Base-by-base conservation (phyloP, 164 flowering plant genomes). In the Tinospora cordifolia region DNA sequence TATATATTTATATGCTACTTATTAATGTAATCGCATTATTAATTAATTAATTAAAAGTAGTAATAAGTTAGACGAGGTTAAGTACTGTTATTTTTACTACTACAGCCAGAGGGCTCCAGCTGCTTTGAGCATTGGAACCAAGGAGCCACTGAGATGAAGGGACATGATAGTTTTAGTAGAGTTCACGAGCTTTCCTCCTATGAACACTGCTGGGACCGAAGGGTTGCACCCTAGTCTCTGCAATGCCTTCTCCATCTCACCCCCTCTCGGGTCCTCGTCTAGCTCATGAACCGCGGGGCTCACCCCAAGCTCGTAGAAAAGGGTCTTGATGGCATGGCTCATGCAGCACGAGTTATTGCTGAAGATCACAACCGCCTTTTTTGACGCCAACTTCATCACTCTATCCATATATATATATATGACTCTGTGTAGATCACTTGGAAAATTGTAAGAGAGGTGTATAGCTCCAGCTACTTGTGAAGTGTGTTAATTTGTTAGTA, bases 271-370 rank as follows among this genome's bases (percentile, higher is more conserved):
- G 46, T 84, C 87, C 13, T 82, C 79, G 66, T 92, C 96, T 8
- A 90, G 75, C 72, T 86, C 88, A 69, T 81, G 54, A 57, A 86
- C 75, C 30, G 69, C 21, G 0, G 92, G 87, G 8, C 24, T 72
- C 44, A 87, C 93, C 15, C 86, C 81, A 2, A 88, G 86, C 47
- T 86, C 96, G 36, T 74, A 75, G 71, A 92, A 86, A 21, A 92
- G 79, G 19, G 83, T 83, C 73, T 80, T 81, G 68, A 92, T 88
- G 3, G 95, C 83, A 69, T 92, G 87, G 75, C 86, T 85, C 79
- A 92, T 74, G 83, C 93, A 88, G 60, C 96, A 90, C 6, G 91
- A 77, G 81, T 88, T 90, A 81, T 83, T 88, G 84, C 90, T 90
- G 83, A 92, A 92, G 15, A 92, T 85, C 77, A 90, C 85, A 27